phyloP scores from a whole-genome alignment of 2,329 filamentous ascomycete genomes.

The Geosmithia putterillii region DNA sequence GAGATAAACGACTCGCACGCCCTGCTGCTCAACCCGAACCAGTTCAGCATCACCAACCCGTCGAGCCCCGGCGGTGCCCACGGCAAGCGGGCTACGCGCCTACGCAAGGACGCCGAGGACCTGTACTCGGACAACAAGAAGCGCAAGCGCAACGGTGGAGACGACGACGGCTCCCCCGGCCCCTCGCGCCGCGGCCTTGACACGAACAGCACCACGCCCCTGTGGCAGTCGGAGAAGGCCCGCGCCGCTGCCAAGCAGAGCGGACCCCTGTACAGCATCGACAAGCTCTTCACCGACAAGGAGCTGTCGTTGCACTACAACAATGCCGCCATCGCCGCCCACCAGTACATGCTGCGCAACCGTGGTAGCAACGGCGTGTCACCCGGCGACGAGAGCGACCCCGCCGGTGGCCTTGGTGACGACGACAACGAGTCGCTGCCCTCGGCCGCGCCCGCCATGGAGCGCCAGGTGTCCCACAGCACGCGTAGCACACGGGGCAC shows the following conservation, averaged over 20 bases:
- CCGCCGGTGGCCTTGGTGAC: slow-evolving; percentile 23
- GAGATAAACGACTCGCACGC: slow-evolving; percentile 57
- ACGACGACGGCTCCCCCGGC: slow-evolving; percentile 51
- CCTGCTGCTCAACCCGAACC: slow-evolving; percentile 53
- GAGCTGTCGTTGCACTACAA: slow-evolving; percentile 57
- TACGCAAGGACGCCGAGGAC: slow-evolving; percentile 50
- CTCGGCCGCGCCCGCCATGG: slow-evolving; percentile 43
- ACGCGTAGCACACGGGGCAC: slow-evolving; percentile 50
- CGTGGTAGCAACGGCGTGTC: slow-evolving; percentile 39
- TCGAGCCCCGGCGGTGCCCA: slow-evolving; percentile 51
- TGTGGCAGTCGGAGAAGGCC: slow-evolving; percentile 51
- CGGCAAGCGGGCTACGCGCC: slow-evolving; percentile 48
- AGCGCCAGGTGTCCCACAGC: slow-evolving; percentile 50
- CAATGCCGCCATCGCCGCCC: slow-evolving; percentile 46
- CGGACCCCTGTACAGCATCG: slow-evolving; percentile 51
- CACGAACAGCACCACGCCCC: slow-evolving; percentile 42
- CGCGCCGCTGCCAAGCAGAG: slow-evolving; percentile 40
- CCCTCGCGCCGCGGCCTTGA: slow-evolving; percentile 45
- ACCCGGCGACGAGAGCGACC: slow-evolving; percentile 35
- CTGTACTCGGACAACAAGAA: slow-evolving; percentile 39
- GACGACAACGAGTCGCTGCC: slow-evolving; percentile 34
- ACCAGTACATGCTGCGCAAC: slow-evolving; percentile 49
- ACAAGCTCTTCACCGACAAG: slow-evolving; percentile 60
- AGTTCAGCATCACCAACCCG: slow-evolving; percentile 54
- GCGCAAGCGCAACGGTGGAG: slow-evolving; percentile 48